Evolutionary conservation across 2,329 filamentous ascomycete species (phyloP), one percentile per base, ranked within the genome.

Genomic region (Paecilomyces sp.): DNA sequence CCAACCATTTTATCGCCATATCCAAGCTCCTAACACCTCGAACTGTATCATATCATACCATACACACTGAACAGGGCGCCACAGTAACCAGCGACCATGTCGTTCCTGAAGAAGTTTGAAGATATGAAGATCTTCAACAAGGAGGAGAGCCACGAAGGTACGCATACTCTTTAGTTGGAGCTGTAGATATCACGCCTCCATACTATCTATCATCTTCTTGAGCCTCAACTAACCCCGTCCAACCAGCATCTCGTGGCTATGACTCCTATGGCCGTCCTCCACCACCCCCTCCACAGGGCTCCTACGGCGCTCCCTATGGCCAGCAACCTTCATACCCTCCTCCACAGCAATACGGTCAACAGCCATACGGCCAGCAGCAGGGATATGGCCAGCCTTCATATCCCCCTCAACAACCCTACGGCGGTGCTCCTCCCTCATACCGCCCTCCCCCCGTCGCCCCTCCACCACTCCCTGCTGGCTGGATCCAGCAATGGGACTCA

Each of bases 401-500:
- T 64, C 55, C 64, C 58, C 13, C 61, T 57, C 60, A 67, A 64
- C 67, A 67, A 63, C 52, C 47, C 41, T 47, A 47, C n/a, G 41
- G 15, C 25, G 62, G 65, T 25, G 68, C 72, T 15, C 65, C 68
- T 3, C 64, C 68, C 8, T 63, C 64, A 34, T 61, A 67, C 24
- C 70, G 69, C 2, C 74, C 72, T 30, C 74, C 71, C 15, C 65
- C 68, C 3, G 70, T 70, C 56, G 76, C 75, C 65, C 81, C 86
- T 25, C 76, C 82, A 61, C 69, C 71, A 18, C 76, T 88, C 63
- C 80, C 86, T 25, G 68, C 78, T 56, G 86, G 86, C 64, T 89
- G 87, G 86, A 75, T 77, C 30, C 78, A 85, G 25, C 82, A 87
- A 71, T 89, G 82, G 74, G 86, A 89, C 64, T 80, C 83, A 60